phyloP scores from a whole-genome alignment of 192 early-diverging fungal genomes.

The Pilobolus umbonatus region DNA sequence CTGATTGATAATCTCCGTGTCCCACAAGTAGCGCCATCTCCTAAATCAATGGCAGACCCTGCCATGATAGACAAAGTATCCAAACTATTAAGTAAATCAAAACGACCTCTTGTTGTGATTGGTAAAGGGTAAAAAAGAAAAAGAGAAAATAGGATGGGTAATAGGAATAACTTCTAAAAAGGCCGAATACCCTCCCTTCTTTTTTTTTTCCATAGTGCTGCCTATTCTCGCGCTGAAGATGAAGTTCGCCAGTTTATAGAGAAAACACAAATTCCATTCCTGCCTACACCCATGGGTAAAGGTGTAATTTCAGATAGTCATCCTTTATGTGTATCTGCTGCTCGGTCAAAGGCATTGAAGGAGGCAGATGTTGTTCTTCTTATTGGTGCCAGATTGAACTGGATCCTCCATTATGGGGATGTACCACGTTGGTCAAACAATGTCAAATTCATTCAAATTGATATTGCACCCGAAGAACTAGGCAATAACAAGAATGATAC shows the following conservation, averaged over 20 bases:
- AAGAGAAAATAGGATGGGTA: not conserved
- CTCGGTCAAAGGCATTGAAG: conserved; percentile 58
- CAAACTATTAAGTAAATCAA: conserved; percentile 39
- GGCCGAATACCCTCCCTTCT: too few relatives aligned
- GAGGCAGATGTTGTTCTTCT: conserved; percentile 65
- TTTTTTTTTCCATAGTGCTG: conserved; percentile 32
- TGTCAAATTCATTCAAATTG: conserved; percentile 69
- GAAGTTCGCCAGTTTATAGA: conserved; percentile 53
- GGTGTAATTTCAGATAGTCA: conserved; percentile 64
- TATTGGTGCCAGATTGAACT: conserved; percentile 66
- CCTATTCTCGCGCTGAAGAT: conserved; percentile 61
- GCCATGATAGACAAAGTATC: conserved; percentile 38
- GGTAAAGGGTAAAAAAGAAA: conserved; percentile 57
- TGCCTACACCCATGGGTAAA: conserved; percentile 74
- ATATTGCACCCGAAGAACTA: conserved; percentile 62
- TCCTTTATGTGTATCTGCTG: conserved; percentile 55
- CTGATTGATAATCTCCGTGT: conserved; percentile 18
- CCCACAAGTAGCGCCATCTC: conserved; percentile 14
- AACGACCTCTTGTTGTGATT: conserved; percentile 57
- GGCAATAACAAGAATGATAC: conserved; percentile 47
- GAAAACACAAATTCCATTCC: conserved; percentile 55
- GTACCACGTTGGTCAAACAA: conserved; percentile 44
- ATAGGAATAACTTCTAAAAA: too few relatives aligned
- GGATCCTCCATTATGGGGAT: conserved; percentile 71
- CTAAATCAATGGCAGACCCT: conserved; percentile 47